These are phyloP conservation scores for Cercophora sp. DNA, from an alignment of 495 filamentous ascomycete genomes.

Conservation along the genomic window DNA sequence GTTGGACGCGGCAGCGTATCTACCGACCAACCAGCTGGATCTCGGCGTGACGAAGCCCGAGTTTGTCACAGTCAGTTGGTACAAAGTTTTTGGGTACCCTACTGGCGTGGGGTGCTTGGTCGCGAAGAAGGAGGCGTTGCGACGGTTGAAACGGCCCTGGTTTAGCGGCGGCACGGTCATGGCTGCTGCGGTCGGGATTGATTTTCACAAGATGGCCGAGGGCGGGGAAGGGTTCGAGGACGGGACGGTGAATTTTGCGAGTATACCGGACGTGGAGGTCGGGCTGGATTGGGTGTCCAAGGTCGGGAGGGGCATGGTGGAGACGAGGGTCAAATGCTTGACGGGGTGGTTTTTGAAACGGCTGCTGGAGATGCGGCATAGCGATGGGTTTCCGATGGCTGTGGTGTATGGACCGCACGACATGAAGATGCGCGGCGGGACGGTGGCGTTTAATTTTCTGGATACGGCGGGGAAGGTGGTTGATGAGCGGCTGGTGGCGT, in stretches of 20 bases:
- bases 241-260: slow-evolving; percentile 57
- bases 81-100: slow-evolving; percentile 65
- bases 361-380: slow-evolving; percentile 43
- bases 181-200: slow-evolving; percentile 43
- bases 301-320: slow-evolving; percentile 17
- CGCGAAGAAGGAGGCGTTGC: slow-evolving; percentile 40
- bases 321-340: slow-evolving; percentile 33
- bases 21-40: slow-evolving; percentile 51
- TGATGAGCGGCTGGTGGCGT: slow-evolving; percentile 51
- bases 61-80: slow-evolving; percentile 54
- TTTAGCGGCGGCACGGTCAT: slow-evolving; percentile 61
- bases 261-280: slow-evolving; percentile 51
- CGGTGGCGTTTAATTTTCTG: slow-evolving; percentile 54
- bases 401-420: slow-evolving; percentile 50
- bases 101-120: slow-evolving; percentile 56
- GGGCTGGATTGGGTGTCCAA: slow-evolving; percentile 42
- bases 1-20: slow-evolving; percentile 56
- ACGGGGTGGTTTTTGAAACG: slow-evolving; percentile 45
- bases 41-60: slow-evolving; percentile 51
- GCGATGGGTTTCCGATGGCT: slow-evolving; percentile 44
- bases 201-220: slow-evolving; percentile 49
- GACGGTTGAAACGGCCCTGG: slow-evolving; percentile 47
- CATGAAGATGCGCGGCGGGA: slow-evolving; percentile 49
- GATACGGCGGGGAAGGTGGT: slow-evolving; percentile 41
- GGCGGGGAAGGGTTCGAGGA: slow-evolving; percentile 53